Conservation (phyloP, 2,329 filamentous ascomycete species). For the Rhynchosporium agropyri region DNA sequence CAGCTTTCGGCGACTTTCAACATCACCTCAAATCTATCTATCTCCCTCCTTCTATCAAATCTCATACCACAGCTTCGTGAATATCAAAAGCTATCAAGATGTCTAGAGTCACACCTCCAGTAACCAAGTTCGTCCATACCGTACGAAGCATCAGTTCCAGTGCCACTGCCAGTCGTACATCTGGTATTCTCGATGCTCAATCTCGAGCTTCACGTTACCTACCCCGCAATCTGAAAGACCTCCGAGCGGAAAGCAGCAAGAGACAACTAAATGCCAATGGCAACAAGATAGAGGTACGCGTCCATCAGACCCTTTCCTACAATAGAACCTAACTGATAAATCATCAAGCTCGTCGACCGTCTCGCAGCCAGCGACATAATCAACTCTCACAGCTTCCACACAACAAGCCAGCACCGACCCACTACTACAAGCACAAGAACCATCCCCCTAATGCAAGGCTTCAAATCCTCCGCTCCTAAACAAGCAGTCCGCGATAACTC, state of each 20-base stretch:
- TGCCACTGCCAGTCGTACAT: constrained; percentile 33
- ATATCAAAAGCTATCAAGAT: constrained; percentile 29
- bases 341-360: constrained; percentile 36
- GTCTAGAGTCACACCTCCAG: constrained; percentile 41
- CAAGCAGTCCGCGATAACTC: constrained; percentile 41
- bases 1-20: constrained; percentile 5
- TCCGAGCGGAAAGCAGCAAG: constrained; percentile 36
- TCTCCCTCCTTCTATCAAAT: constrained; percentile 13
- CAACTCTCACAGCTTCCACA: constrained; percentile 36
- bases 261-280: constrained; percentile 34
- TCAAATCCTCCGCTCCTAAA: constrained; percentile 52
- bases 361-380: constrained; percentile 36
- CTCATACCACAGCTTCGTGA: constrained; percentile 17
- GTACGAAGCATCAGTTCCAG: constrained; percentile 37
- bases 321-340: background rate
- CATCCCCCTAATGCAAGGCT: constrained; percentile 66
- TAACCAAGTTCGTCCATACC: constrained; percentile 36
- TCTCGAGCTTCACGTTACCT: constrained; percentile 33
- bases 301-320: background rate
- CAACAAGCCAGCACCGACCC: constrained; percentile 39
- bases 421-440: constrained; percentile 46
- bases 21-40: background rate
- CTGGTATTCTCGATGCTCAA: constrained; percentile 32
- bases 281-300: constrained; percentile 38
- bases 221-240: constrained; percentile 37